Evolutionary conservation across 805 yeast genomes (phyloP).

Genomic region (Kregervanrija fluxuum): DNA sequence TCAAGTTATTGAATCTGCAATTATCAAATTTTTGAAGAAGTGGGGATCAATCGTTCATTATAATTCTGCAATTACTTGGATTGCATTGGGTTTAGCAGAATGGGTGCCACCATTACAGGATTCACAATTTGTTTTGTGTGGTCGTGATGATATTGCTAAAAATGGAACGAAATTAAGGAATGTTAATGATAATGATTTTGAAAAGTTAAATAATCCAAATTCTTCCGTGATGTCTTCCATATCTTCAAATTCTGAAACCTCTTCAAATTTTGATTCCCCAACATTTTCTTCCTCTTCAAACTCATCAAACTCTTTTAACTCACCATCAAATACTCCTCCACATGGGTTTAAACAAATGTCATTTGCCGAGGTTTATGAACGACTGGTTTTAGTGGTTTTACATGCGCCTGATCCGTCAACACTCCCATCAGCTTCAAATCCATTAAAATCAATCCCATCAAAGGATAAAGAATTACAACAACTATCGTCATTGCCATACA

Average conservation of each 20-base stretch:
- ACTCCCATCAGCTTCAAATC: constrained; percentile 4
- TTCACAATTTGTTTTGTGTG: constrained; percentile 48
- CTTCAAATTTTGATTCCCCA: constrained; percentile 20
- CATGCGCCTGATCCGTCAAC: constrained; percentile 55
- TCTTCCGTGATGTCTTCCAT: constrained; percentile 9
- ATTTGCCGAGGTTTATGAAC: constrained; percentile 66
- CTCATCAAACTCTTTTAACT: constrained; percentile 20
- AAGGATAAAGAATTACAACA: constrained; percentile 15
- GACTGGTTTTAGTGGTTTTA: constrained; percentile 64
- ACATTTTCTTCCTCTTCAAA: constrained; percentile 20
- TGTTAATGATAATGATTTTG: constrained; percentile 26
- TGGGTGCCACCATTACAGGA: constrained; percentile 69
- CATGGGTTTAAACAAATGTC: constrained; percentile 33
- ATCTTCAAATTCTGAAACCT: constrained; percentile 2
- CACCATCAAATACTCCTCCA: constrained; percentile 12
- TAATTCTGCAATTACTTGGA: constrained; percentile 80
- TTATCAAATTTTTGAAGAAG: constrained; percentile 56
- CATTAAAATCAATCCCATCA: constrained; percentile 10
- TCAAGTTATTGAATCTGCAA: constrained; percentile 49
- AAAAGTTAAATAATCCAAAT: constrained; percentile 18
- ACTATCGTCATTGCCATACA: constrained; percentile 14
- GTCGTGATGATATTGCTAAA: constrained; percentile 38
- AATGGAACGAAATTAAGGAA: constrained; percentile 31
- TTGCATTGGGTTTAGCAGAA: constrained; percentile 80
- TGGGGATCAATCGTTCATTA: constrained; percentile 78